Percentiles rank a stretch among this genome's conserved stretches.
These are phyloP conservation scores for Schwanniomyces polymorphus DNA, from an alignment of 805 yeast species.

Conservation along the genomic window DNA sequence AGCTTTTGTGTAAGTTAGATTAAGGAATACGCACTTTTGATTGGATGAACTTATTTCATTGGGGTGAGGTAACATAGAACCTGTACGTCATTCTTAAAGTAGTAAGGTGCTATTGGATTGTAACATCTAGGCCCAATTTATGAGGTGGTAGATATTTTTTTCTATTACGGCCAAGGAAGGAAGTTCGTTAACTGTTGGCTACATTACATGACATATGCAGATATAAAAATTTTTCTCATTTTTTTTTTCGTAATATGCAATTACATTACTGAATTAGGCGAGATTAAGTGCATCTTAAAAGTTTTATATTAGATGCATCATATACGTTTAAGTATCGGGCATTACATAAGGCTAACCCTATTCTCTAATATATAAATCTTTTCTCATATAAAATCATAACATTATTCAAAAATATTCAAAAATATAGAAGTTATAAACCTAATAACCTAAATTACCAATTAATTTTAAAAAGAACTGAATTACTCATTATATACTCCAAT, in stretches of 20 bases:
- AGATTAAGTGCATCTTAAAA: background rate
- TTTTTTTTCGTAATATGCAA: background rate
- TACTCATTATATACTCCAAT: background rate
- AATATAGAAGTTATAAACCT: background rate
- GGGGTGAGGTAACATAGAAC: no score
- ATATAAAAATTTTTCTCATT: background rate
- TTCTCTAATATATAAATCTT: background rate
- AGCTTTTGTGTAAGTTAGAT: no score
- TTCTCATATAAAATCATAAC: background rate
- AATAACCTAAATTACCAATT: background rate
- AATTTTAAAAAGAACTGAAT: background rate
- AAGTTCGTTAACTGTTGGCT: background rate
- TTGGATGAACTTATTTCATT: no score
- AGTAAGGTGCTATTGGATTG: no score
- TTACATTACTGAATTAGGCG: background rate
- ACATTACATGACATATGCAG: background rate
- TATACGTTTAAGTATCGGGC: background rate
- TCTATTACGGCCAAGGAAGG: background rate
- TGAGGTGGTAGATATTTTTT: no score
- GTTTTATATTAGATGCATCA: background rate
- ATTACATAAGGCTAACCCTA: background rate
- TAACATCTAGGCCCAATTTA: no score
- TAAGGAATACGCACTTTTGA: no score
- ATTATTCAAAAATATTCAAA: background rate
- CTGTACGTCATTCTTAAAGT: no score